phyloP scores from a whole-genome alignment of 495 filamentous ascomycete genomes.

The Hyaloscypha hepaticicola region DNA sequence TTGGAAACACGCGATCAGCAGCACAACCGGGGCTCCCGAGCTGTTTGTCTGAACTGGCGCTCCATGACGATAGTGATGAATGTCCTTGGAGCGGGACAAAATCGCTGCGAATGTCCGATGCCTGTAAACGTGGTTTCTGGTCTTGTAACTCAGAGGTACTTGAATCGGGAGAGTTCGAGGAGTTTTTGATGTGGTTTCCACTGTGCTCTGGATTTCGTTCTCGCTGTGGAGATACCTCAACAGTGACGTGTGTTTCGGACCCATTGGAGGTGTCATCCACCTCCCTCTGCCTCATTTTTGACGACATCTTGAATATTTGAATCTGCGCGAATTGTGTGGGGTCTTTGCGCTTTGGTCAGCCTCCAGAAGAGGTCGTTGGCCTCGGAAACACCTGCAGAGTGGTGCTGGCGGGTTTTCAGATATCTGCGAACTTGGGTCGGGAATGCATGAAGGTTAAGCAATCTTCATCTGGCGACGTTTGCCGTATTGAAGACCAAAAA shows the following conservation, averaged over 20 bases:
- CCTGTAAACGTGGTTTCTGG: slow-evolving; percentile 5
- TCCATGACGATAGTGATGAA: slow-evolving; percentile 9
- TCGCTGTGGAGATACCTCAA: slow-evolving; percentile 1
- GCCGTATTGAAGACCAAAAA: background rate
- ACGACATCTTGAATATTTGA: background rate
- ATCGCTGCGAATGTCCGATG: background rate
- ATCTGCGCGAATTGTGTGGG: background rate
- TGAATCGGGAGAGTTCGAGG: background rate
- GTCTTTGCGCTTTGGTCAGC: background rate
- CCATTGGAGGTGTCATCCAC: background rate
- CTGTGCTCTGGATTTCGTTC: background rate
- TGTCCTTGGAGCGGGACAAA: background rate
- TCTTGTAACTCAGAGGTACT: background rate
- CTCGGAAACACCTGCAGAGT: background rate
- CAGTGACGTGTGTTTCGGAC: slow-evolving; percentile 2
- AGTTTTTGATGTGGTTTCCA: background rate
- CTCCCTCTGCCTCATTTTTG: background rate
- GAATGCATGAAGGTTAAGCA: background rate
- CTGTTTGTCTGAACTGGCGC: slow-evolving; percentile 21
- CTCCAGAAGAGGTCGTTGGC: background rate
- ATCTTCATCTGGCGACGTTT: background rate
- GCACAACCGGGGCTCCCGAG: slow-evolving; percentile 16
- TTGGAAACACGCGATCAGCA: slow-evolving; percentile 73
- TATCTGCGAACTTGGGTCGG: background rate
- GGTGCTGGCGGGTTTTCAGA: background rate